These are phyloP conservation scores for Plasmodium coatneyi DNA, from an alignment of 169 alveolate species.

Conservation along the genomic window DNA sequence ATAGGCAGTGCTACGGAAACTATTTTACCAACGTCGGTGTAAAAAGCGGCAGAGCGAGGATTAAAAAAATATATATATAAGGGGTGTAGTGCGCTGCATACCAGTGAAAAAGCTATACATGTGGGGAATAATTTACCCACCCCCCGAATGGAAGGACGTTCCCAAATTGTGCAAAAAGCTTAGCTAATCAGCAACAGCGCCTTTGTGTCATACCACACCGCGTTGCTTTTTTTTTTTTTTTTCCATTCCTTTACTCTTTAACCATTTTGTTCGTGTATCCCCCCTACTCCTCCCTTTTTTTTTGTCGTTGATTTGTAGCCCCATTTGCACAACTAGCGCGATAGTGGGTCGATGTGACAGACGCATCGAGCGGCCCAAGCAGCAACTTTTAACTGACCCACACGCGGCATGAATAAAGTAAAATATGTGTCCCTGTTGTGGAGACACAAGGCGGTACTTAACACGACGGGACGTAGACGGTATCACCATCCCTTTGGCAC, in stretches of 20 bases:
- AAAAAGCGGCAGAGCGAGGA: not conserved
- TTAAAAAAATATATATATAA: not conserved
- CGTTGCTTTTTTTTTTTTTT: not conserved
- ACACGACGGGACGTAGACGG: not conserved
- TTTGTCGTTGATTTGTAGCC: not conserved
- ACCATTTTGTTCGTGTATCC: no score
- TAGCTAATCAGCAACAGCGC: not conserved
- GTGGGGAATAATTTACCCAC: not conserved
- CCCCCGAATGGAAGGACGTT: not conserved
- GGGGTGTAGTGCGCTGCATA: not conserved
- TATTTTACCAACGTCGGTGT: not conserved
- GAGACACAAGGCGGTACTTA: slow-evolving; percentile 29
- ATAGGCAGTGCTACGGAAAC: not conserved
- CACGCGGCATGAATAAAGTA: slow-evolving; percentile 21
- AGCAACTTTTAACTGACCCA: not conserved
- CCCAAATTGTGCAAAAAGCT: not conserved
- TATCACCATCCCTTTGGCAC: not conserved
- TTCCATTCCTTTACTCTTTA: not conserved
- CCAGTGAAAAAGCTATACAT: not conserved
- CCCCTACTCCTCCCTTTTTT: no score
- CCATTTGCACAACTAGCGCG: not conserved
- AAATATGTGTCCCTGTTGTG: slow-evolving; percentile 31
- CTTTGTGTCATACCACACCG: not conserved
- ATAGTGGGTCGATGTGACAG: not conserved
- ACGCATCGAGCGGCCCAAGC: not conserved